Conservation (phyloP, 179 eudicot species). For the Gypsophila paniculata region DNA sequence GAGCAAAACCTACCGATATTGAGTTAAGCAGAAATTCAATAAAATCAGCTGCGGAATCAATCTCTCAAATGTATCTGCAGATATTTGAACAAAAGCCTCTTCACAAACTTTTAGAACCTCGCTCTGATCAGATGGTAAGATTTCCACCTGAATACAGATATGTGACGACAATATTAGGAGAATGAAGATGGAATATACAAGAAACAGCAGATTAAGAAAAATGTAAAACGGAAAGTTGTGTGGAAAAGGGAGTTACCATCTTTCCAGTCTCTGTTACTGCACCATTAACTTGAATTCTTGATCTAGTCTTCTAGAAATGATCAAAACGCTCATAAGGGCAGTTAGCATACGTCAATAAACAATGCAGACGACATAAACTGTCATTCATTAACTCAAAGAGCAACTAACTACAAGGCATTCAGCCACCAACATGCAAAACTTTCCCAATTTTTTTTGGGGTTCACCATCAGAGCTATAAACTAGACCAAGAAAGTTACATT, state of each 20-base stretch:
- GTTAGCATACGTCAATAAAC: too few relatives aligned
- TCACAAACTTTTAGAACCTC: slow-evolving; percentile 49
- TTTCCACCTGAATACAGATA: slow-evolving; percentile 45
- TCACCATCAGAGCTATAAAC: slow-evolving; percentile 66
- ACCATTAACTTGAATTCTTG: too few relatives aligned
- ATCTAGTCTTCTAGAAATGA: too few relatives aligned
- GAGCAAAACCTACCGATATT: slow-evolving; percentile 49
- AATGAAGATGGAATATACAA: neutral
- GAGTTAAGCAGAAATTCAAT: too few relatives aligned
- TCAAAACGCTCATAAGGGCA: too few relatives aligned
- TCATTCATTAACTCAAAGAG: too few relatives aligned
- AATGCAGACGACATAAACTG: too few relatives aligned
- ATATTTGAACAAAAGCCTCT: slow-evolving; percentile 67
- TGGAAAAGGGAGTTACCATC: too few relatives aligned
- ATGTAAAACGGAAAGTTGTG: neutral
- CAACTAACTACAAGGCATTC: too few relatives aligned
- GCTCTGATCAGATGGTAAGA: slow-evolving; percentile 49
- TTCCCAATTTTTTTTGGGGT: slow-evolving; percentile 27
- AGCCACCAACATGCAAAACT: too few relatives aligned
- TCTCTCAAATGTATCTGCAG: slow-evolving; percentile 81
- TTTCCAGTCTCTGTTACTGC: too few relatives aligned
- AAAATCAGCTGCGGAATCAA: slow-evolving; percentile 82
- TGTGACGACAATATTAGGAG: slow-evolving; percentile 3
- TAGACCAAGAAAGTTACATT: slow-evolving; percentile 64
- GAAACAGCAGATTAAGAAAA: neutral